Conservation (phyloP, 31 red algal genomes). For the Asparagopsis taxiformis region DNA sequence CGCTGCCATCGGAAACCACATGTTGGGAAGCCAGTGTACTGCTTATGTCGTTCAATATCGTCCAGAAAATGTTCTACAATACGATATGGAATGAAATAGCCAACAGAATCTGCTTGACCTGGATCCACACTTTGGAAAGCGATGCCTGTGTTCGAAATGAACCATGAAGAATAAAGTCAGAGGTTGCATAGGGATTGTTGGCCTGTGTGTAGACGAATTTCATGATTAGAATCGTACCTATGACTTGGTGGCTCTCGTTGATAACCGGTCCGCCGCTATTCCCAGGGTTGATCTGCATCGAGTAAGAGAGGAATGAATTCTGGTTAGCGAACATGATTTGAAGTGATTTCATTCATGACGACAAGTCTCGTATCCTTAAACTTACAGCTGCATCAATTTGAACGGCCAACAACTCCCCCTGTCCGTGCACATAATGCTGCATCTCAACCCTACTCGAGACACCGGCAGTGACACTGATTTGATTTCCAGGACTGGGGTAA, state of each 20-base stretch:
- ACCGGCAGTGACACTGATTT: slow-evolving; percentile 86
- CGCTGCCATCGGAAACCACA: slow-evolving; percentile 75
- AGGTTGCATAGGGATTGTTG: too few relatives aligned
- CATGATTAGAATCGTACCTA: slow-evolving; percentile 23
- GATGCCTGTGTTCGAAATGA: slow-evolving; percentile 40
- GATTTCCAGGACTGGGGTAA: slow-evolving; percentile 84
- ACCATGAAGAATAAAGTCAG: neutral
- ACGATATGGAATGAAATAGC: slow-evolving; percentile 80
- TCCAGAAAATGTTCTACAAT: slow-evolving; percentile 90
- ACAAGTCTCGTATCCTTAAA: too few relatives aligned
- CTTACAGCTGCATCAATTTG: slow-evolving; percentile 87
- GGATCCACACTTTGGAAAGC: slow-evolving; percentile 86
- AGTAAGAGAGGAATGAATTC: neutral
- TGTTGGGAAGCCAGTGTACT: slow-evolving; percentile 82
- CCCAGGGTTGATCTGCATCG: slow-evolving; percentile 78
- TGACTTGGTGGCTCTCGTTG: slow-evolving; percentile 67
- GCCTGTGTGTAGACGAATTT: neutral
- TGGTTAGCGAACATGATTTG: too few relatives aligned
- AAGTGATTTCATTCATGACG: too few relatives aligned
- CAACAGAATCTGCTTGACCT: slow-evolving; percentile 69
- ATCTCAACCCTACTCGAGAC: slow-evolving; percentile 76
- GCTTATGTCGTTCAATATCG: slow-evolving; percentile 59
- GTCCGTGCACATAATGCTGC: slow-evolving; percentile 82
- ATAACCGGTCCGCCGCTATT: slow-evolving; percentile 92
- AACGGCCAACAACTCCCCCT: slow-evolving; percentile 74